These are phyloP conservation scores for Madurella fahalii DNA, from an alignment of 2,329 filamentous ascomycete species.

Conservation along the genomic window DNA sequence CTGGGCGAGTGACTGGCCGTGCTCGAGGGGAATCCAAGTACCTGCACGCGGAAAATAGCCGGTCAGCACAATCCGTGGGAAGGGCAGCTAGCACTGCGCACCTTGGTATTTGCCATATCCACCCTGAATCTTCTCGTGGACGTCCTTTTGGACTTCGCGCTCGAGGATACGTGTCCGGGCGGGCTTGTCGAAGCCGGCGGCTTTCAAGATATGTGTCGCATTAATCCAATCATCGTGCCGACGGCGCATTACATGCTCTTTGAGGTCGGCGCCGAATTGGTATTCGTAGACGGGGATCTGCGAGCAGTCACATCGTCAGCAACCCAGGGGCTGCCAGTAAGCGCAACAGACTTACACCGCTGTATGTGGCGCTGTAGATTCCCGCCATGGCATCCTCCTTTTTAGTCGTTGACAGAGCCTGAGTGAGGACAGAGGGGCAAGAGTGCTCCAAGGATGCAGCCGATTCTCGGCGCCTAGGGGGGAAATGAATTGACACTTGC, in stretches of 20 bases:
- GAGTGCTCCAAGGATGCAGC: no score
- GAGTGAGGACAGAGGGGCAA: no score
- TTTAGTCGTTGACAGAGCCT: background rate
- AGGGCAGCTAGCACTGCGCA: constrained; percentile 32
- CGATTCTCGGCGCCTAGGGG: no score
- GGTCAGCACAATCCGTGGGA: background rate
- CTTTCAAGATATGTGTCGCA: constrained; percentile 97
- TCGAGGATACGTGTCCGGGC: constrained; percentile 92
- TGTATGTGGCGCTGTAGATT: constrained; percentile 66
- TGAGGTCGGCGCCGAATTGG: constrained; percentile 73
- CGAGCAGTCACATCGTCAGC: constrained; percentile 13
- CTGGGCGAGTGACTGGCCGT: constrained; percentile 75
- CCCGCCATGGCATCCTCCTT: constrained; percentile 37
- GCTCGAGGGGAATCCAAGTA: constrained; percentile 89
- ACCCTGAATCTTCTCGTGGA: constrained; percentile 96
- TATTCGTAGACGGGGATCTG: constrained; percentile 94
- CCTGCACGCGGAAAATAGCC: constrained; percentile 44
- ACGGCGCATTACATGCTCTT: constrained; percentile 92
- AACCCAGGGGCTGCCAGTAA: background rate
- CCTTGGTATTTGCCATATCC: constrained; percentile 99
- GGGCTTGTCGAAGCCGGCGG: constrained; percentile 95
- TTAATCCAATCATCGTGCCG: constrained; percentile 97
- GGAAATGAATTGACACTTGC: no score
- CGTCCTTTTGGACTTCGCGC: constrained; percentile 92
- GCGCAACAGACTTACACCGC: constrained; percentile 52